phyloP scores from a whole-genome alignment of 768 basidiomycete genomes.

The Paxillus rubicundulus region DNA sequence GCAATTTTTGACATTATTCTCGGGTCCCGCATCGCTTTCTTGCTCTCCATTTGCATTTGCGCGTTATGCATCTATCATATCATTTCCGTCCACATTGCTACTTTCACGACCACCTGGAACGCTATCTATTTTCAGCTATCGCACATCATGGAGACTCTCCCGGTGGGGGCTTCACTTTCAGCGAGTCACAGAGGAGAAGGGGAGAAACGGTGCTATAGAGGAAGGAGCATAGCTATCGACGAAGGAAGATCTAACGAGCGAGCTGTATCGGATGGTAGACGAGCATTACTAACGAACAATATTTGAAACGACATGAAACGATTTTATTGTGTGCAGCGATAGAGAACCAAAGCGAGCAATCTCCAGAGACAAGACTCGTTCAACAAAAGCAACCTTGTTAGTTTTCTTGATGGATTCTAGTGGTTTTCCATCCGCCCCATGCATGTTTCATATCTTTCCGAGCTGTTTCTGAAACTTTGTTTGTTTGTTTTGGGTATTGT shows the following conservation, averaged over 20 bases:
- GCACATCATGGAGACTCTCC: conserved; percentile 13
- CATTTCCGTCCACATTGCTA: conserved; percentile 25
- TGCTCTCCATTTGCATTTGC: conserved; percentile 14
- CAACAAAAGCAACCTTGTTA: no score
- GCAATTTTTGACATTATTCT: conserved; percentile 26
- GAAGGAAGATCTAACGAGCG: conserved; percentile 16
- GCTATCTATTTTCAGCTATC: conserved; percentile 32
- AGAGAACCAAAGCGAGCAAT: no score
- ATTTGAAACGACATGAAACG: conserved; percentile 41
- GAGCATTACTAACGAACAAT: no score
- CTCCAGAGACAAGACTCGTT: no score
- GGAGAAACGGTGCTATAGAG: conserved; percentile 1
- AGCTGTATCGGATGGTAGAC: no score
- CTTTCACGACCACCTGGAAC: conserved; percentile 15
- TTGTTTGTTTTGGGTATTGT: no score
- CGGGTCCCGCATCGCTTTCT: conserved; percentile 20
- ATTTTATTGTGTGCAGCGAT: no score
- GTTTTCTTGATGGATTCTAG: no score
- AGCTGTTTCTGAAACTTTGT: no score
- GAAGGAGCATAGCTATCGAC: conserved; percentile 9
- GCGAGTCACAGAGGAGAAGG: conserved; percentile 10
- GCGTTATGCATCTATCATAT: conserved; percentile 23
- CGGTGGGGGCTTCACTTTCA: conserved; percentile 23
- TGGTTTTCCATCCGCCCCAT: no score
- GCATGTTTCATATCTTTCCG: no score